Percentiles rank a stretch among this genome's conserved stretches.
These are phyloP conservation scores for Starmerella floricola DNA, from an alignment of 805 yeast genomes.

Conservation along the genomic window DNA sequence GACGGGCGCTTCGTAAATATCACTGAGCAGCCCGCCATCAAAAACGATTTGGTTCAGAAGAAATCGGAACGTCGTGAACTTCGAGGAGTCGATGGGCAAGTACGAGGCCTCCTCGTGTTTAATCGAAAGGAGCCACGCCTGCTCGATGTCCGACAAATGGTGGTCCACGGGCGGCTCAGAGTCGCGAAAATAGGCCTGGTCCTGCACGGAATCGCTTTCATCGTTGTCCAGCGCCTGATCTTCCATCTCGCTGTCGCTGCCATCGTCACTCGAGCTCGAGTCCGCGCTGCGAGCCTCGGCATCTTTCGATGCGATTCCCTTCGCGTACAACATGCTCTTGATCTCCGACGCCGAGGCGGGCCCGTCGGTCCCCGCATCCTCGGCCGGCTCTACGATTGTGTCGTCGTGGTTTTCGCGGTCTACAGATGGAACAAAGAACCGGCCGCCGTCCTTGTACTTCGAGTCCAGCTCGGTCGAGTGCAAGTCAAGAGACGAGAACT, in stretches of 20 bases:
- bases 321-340: too few relatives aligned
- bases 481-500: constrained; percentile 65
- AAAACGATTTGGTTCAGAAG: constrained; percentile 30
- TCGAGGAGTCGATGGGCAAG: constrained; percentile 13
- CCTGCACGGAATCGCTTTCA: too few relatives aligned
- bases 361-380: too few relatives aligned
- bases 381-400: background rate
- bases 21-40: constrained; percentile 26
- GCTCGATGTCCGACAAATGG: constrained; percentile 1
- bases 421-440: constrained; percentile 49
- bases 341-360: too few relatives aligned
- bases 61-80: constrained; percentile 19
- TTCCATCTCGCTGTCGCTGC: background rate
- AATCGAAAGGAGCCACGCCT: constrained; percentile 9
- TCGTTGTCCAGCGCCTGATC: background rate
- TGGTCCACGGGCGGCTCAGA: background rate
- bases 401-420: constrained; percentile 6
- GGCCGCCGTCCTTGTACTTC: constrained; percentile 82
- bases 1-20: constrained; percentile 12
- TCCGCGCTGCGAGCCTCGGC: background rate
- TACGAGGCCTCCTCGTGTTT: background rate
- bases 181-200: background rate
- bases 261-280: background rate
- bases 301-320: background rate
- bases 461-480: constrained; percentile 67